A percentile compares a stretch with the other conserved stretches of the same genome.
These are phyloP conservation scores for Coffea humblotiana DNA, from an alignment of 305 asterid species.

Conservation along the genomic window DNA sequence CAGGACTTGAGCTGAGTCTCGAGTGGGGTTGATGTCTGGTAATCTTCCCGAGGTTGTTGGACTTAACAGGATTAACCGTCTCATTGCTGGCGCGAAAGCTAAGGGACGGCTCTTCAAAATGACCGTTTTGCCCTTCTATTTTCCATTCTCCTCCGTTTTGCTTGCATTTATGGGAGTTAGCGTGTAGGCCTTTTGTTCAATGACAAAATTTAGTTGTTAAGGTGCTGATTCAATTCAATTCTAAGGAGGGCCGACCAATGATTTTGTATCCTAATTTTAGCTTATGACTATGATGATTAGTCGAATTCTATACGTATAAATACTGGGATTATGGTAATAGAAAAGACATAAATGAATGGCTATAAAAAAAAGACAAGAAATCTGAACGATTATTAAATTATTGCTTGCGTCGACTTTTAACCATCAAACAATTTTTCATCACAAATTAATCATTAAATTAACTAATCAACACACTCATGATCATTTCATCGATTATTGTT, in stretches of 20 bases:
- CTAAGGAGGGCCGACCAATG: background rate
- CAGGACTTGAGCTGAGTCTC: background rate
- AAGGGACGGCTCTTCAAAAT: constrained; percentile 3
- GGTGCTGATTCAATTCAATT: background rate
- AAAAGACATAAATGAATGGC: background rate
- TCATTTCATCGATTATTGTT: too few species aligned
- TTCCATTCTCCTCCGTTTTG: background rate
- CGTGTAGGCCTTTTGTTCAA: background rate
- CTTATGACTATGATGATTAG: background rate
- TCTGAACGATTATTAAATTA: too few species aligned
- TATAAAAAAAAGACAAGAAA: too few species aligned
- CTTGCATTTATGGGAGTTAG: background rate
- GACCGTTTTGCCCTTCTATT: background rate
- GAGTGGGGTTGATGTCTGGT: background rate
- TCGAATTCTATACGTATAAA: background rate
- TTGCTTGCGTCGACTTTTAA: too few species aligned
- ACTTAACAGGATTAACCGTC: constrained; percentile 10
- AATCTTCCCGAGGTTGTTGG: background rate
- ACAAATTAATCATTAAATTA: too few species aligned
- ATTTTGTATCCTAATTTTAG: background rate
- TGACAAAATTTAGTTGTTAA: background rate
- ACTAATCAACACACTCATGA: too few species aligned
- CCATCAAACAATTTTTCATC: too few species aligned
- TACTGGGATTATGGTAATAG: background rate
- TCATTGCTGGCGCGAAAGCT: constrained; percentile 19